Conservation (phyloP, 805 yeast genomes). For the Suhomyces faveliae region DNA sequence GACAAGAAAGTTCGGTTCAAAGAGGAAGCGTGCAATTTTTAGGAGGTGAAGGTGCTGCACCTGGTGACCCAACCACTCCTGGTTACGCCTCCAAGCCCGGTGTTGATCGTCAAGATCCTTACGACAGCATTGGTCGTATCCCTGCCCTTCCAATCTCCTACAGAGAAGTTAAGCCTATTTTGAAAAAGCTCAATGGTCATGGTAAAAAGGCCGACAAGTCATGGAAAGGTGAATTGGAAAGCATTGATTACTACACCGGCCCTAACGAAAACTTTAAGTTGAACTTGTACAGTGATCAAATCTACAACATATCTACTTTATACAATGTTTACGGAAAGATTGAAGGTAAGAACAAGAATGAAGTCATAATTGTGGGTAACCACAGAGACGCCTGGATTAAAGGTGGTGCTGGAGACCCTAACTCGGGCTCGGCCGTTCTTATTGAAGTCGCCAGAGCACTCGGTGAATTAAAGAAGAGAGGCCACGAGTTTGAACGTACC, state of each 20-base stretch:
- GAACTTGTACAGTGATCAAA: conserved; percentile 42
- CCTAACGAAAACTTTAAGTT: conserved; percentile 36
- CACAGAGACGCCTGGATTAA: conserved; percentile 49
- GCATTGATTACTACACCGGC: conserved; percentile 39
- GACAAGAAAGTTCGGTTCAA: conserved; percentile 59
- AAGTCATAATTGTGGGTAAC: conserved; percentile 43
- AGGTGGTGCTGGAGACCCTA: conserved; percentile 50
- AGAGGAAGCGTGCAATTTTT: conserved; percentile 60
- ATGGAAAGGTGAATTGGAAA: conserved; percentile 43
- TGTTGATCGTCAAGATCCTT: conserved; percentile 34
- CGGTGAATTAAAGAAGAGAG: conserved; percentile 35
- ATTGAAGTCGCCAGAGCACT: conserved; percentile 44
- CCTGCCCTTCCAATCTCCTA: conserved; percentile 46
- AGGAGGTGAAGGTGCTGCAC: conserved; percentile 48
- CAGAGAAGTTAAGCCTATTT: conserved; percentile 44
- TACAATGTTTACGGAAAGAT: conserved; percentile 46
- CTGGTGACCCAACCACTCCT: conserved; percentile 80
- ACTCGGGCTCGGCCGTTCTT: conserved; percentile 44
- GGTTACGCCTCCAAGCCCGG: conserved; percentile 59
- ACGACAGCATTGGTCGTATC: conserved; percentile 33
- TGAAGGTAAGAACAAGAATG: conserved; percentile 38
- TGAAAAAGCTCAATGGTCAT: conserved; percentile 38
- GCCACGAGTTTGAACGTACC: conserved; percentile 38
- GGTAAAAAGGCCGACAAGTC: conserved; percentile 25
- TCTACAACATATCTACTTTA: conserved; percentile 39